Conservation (phyloP, 768 basidiomycete species). For the Russula earlei region DNA sequence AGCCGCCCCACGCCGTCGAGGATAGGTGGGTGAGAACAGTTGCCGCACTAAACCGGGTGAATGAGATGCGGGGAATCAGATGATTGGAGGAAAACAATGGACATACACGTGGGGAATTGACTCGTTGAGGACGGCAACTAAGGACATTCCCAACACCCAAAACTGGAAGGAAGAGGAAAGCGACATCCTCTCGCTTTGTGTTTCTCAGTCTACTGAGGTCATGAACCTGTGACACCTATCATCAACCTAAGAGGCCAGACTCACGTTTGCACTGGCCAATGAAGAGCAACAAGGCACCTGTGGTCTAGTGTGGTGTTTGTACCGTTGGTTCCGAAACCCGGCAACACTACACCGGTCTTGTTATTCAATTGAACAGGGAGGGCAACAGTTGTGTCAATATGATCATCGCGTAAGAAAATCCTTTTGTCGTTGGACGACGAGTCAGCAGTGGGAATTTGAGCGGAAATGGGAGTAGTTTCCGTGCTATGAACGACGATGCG, state of each 20-base stretch:
- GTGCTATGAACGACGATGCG: neutral
- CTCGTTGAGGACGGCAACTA: conserved; percentile 63
- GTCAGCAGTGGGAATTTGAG: neutral
- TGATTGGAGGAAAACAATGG: neutral
- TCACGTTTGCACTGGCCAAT: conserved; percentile 63
- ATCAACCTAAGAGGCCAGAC: conserved; percentile 20
- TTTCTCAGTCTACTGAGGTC: conserved; percentile 42
- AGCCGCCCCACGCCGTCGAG: conserved; percentile 63
- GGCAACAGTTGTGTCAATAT: neutral
- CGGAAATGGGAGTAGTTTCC: neutral
- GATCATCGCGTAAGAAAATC: neutral
- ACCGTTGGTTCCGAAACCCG: conserved; percentile 29
- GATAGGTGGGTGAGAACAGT: conserved; percentile 63
- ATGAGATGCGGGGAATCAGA: neutral
- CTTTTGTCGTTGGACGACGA: neutral
- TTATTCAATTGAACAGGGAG: conserved; percentile 9
- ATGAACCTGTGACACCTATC: conserved; percentile 7
- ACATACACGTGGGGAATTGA: conserved; percentile 64
- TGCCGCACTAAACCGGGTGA: conserved; percentile 35
- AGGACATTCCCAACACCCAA: conserved; percentile 72
- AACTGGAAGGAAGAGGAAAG: conserved; percentile 72
- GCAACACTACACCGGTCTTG: conserved; percentile 24
- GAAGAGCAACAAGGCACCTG: conserved; percentile 50
- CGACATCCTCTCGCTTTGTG: conserved; percentile 69
- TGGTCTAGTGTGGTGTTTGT: conserved; percentile 32